These are phyloP conservation scores for Trametes versicolor DNA, from an alignment of 1,284 basidiomycete genomes.

Conservation along the genomic window DNA sequence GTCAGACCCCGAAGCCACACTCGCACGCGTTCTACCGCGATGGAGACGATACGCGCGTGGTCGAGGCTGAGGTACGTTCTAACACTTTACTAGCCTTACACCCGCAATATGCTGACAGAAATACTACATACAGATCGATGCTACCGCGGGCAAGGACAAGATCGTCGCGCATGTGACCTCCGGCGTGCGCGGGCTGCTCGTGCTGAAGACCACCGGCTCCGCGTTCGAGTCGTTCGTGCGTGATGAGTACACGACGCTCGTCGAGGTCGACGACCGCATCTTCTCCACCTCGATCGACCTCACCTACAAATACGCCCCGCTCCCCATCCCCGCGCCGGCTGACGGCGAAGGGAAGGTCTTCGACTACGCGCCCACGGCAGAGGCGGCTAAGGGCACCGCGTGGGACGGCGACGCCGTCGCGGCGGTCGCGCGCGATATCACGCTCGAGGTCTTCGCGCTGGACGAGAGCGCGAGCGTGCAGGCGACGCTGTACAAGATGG, in stretches of 20 bases:
- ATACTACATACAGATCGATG: conserved; percentile 60
- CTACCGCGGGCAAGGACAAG: conserved; percentile 63
- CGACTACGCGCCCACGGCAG: conserved; percentile 49
- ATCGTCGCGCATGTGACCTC: conserved; percentile 69
- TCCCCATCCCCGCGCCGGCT: conserved; percentile 55
- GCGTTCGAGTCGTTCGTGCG: conserved; percentile 86
- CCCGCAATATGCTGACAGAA: neutral
- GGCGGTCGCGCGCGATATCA: conserved; percentile 67
- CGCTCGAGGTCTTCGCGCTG: conserved; percentile 85
- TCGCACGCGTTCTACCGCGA: conserved; percentile 88
- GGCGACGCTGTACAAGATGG: conserved; percentile 95
- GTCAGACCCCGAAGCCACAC: conserved; percentile 62
- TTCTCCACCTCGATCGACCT: conserved; percentile 88
- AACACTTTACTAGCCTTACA: neutral
- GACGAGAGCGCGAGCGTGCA: conserved; percentile 95
- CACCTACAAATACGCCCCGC: conserved; percentile 67
- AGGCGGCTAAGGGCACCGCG: conserved; percentile 57
- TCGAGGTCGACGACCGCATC: conserved; percentile 85
- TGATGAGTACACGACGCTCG: conserved; percentile 91
- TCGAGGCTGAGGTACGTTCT: conserved; percentile 66
- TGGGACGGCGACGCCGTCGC: conserved; percentile 72
- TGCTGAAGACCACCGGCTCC: conserved; percentile 91
- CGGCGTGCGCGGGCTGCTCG: conserved; percentile 84
- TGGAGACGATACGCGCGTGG: conserved; percentile 88
- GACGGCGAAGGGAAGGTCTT: conserved; percentile 57